A percentile compares a stretch with the other conserved stretches of the same genome.
These are phyloP conservation scores for Yamadazyma oceani DNA, from an alignment of 1,139 yeast genomes.

Conservation along the genomic window DNA sequence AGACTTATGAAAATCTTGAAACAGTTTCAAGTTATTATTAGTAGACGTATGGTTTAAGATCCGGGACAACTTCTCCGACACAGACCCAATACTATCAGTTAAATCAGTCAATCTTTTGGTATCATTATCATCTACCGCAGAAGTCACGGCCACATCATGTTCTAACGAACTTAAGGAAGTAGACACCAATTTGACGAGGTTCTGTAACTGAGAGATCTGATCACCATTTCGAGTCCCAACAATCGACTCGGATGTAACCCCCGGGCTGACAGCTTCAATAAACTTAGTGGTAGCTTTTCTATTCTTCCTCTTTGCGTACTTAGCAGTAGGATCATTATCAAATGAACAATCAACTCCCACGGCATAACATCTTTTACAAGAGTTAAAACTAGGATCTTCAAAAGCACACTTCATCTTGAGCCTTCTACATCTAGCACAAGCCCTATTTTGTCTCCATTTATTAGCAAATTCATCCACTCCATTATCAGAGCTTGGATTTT, in stretches of 20 bases:
- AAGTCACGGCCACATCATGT: conserved; percentile 15
- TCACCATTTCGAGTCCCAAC: conserved; percentile 16
- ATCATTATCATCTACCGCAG: conserved; percentile 11
- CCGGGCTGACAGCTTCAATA: conserved; percentile 15
- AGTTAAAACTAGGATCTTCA: conserved; percentile 41
- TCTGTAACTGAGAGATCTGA: conserved; percentile 17
- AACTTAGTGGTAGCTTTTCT: conserved; percentile 12
- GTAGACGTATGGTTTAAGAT: conserved; percentile 9
- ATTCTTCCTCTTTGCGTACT: conserved; percentile 24
- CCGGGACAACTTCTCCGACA: conserved; percentile 9
- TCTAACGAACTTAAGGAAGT: conserved; percentile 17
- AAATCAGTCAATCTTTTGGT: conserved; percentile 9
- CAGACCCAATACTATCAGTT: conserved; percentile 5
- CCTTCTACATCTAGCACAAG: conserved; percentile 59
- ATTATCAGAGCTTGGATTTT: neutral
- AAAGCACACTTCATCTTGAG: conserved; percentile 56
- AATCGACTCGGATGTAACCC: conserved; percentile 16
- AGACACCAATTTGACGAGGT: conserved; percentile 14
- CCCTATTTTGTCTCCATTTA: conserved; percentile 47
- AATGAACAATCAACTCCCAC: conserved; percentile 47
- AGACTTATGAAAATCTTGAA: conserved; percentile 18
- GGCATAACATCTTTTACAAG: conserved; percentile 49
- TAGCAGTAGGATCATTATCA: conserved; percentile 48
- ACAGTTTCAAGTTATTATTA: conserved; percentile 14
- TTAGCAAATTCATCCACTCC: conserved; percentile 23